These are phyloP conservation scores for Melaleuca quinquenervia DNA, from an alignment of 345 rosid genomes.

Conservation along the genomic window DNA sequence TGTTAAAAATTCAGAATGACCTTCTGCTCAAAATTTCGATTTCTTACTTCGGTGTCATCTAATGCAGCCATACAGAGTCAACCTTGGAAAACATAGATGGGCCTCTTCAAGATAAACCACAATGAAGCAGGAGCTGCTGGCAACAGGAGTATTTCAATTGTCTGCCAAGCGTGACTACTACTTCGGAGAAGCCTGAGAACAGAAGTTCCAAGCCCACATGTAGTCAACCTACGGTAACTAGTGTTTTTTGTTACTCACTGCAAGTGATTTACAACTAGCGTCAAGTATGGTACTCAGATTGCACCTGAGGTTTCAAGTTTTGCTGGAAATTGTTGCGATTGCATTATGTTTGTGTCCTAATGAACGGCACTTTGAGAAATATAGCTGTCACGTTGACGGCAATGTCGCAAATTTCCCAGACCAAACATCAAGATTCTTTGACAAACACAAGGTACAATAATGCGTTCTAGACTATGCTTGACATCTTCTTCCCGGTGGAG, in stretches of 20 bases:
- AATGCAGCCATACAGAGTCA: not conserved
- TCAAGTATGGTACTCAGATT: not conserved
- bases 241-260: not conserved
- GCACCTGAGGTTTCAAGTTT: not conserved
- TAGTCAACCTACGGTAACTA: not conserved
- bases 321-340: not conserved
- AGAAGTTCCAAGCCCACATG: not conserved
- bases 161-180: not conserved
- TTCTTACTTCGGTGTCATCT: not conserved
- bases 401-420: not conserved
- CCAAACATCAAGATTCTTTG: not conserved
- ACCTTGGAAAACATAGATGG: not conserved
- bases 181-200: not conserved
- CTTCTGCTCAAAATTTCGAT: not conserved
- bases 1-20: not conserved
- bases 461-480: not conserved
- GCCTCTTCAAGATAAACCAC: not conserved
- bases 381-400: not conserved
- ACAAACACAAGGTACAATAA: not conserved
- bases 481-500: not conserved
- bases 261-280: not conserved
- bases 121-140: not conserved
- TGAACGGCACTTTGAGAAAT: not conserved
- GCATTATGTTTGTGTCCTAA: not conserved
- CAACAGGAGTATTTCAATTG: not conserved